Evolutionary conservation across 1,139 yeast genomes (phyloP).

Genomic region (Yamadazyma jaroonii): DNA sequence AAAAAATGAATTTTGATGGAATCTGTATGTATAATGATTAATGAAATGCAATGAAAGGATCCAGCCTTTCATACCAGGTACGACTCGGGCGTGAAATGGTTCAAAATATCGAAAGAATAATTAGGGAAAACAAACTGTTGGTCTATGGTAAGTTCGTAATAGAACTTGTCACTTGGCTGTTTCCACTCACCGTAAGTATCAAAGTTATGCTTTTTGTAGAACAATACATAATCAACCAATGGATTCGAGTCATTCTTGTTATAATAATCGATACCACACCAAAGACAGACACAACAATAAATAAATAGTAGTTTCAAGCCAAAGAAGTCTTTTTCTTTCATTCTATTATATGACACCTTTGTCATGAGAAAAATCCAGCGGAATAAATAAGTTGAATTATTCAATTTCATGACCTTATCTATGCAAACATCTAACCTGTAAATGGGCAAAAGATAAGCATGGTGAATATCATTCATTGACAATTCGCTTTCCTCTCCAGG

Average conservation of each 20-base stretch:
- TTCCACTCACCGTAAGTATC: constrained; percentile 16
- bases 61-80: background rate
- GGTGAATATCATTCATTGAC: too few species aligned
- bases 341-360: constrained; percentile 11
- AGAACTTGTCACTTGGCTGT: constrained; percentile 14
- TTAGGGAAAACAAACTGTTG: constrained; percentile 3
- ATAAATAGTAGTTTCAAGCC: constrained; percentile 23
- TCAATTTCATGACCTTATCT: constrained; percentile 3
- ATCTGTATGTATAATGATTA: too few species aligned
- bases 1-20: too few species aligned
- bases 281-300: constrained; percentile 19
- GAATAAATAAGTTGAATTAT: constrained; percentile 17
- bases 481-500: too few species aligned
- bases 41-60: too few species aligned
- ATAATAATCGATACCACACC: constrained; percentile 16
- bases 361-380: constrained; percentile 22
- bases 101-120: background rate
- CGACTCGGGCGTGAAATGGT: background rate
- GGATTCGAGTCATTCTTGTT: constrained; percentile 12
- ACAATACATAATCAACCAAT: constrained; percentile 22
- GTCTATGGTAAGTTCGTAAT: constrained; percentile 11
- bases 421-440: constrained; percentile 10
- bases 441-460: background rate
- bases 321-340: constrained; percentile 18
- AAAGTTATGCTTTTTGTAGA: constrained; percentile 18